A percentile compares a stretch with the other conserved stretches of the same genome.
Conservation (phyloP, 2,329 filamentous ascomycete genomes). For the Reticulascus tulasneorum region DNA sequence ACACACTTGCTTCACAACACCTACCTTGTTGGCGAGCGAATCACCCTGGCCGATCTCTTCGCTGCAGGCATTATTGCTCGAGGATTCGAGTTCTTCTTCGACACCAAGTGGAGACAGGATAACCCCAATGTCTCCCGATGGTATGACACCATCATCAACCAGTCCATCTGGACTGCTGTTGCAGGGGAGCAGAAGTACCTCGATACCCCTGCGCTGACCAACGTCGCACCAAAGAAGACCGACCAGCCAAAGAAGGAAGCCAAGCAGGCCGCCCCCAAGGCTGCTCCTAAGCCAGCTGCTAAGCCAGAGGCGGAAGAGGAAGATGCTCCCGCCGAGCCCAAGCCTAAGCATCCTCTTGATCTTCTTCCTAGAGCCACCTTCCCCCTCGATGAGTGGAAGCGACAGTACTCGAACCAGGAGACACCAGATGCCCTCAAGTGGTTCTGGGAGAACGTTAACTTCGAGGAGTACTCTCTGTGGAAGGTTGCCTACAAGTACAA, state of each 20-base stretch:
- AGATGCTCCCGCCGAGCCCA: slow-evolving; percentile 62
- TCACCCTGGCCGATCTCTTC: slow-evolving; percentile 95
- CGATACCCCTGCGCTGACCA: slow-evolving; percentile 73
- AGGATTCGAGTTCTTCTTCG: slow-evolving; percentile 92
- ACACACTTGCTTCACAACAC: slow-evolving; percentile 88
- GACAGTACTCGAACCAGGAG: slow-evolving; percentile 95
- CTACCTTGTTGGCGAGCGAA: slow-evolving; percentile 94
- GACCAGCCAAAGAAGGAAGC: slow-evolving; percentile 63
- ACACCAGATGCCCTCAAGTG: slow-evolving; percentile 82
- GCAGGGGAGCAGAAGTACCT: slow-evolving; percentile 72
- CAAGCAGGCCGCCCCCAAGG: slow-evolving; percentile 36
- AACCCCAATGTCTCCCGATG: slow-evolving; percentile 88
- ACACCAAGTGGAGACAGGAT: slow-evolving; percentile 78
- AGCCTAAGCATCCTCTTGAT: slow-evolving; percentile 96
- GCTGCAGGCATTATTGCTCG: slow-evolving; percentile 72
- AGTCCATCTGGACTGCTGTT: slow-evolving; percentile 83
- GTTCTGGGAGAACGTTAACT: slow-evolving; percentile 97
- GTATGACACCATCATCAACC: slow-evolving; percentile 92
- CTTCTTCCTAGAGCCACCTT: slow-evolving; percentile 74
- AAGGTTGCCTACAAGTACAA: slow-evolving; percentile 98
- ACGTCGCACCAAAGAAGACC: slow-evolving; percentile 72
- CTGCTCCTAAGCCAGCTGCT: slow-evolving; percentile 33
- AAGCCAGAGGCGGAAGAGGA: slow-evolving; percentile 30
- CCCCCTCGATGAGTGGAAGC: slow-evolving; percentile 96
- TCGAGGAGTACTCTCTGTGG: slow-evolving; percentile 96